phyloP scores from a whole-genome alignment of 768 basidiomycete species.

The Lactifluus echinatus region DNA sequence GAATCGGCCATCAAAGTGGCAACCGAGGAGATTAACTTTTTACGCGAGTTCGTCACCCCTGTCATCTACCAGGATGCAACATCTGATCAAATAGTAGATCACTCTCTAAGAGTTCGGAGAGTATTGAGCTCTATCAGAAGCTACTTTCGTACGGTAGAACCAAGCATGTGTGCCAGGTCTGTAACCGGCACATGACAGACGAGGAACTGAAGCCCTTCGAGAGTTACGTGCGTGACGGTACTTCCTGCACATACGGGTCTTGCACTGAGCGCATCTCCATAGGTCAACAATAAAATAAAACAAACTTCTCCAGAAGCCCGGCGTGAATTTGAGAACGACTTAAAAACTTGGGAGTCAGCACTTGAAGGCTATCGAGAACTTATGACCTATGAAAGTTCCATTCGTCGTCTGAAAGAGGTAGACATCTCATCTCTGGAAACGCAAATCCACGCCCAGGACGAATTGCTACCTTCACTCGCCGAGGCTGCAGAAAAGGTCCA shows the following conservation, averaged over 20 bases:
- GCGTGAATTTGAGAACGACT: conserved; percentile 36
- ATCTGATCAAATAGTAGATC: conserved; percentile 21
- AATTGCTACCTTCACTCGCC: conserved; percentile 43
- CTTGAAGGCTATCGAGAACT: conserved; percentile 49
- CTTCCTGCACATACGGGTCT: not conserved
- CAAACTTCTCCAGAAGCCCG: conserved; percentile 42
- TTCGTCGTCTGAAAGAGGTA: conserved; percentile 42
- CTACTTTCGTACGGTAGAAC: conserved; percentile 50
- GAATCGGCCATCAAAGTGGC: conserved; percentile 44
- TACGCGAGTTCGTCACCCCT: conserved; percentile 35
- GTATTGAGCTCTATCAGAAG: conserved; percentile 41
- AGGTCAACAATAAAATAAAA: conserved; percentile 62
- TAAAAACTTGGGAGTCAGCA: conserved; percentile 53
- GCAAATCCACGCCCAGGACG: conserved; percentile 50
- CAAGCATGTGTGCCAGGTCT: conserved; percentile 66
- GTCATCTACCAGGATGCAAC: not conserved
- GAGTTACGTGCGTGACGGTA: conserved; percentile 32
- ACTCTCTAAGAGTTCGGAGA: conserved; percentile 27
- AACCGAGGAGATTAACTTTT: conserved; percentile 33
- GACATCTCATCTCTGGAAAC: conserved; percentile 65
- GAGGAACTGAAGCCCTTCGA: conserved; percentile 54
- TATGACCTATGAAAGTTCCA: conserved; percentile 45
- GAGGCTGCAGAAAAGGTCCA: conserved; percentile 55
- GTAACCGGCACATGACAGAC: conserved; percentile 58
- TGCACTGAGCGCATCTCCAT: not conserved